Evolutionary conservation across 768 basidiomycete genomes (phyloP).

Genomic region (Boletus fagicola): DNA sequence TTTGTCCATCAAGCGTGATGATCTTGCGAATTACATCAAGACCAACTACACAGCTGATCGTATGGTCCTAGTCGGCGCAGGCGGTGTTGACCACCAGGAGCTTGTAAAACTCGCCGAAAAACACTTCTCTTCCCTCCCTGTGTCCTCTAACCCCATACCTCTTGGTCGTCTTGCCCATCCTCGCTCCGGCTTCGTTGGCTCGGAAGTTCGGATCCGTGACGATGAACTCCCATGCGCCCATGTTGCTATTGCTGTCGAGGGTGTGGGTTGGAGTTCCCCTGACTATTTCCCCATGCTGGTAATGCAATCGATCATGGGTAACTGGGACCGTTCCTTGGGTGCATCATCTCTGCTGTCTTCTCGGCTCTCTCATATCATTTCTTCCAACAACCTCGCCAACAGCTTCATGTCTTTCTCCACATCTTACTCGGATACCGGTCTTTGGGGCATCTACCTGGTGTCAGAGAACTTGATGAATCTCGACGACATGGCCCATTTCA

Average conservation of each 20-base stretch:
- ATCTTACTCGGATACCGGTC: conserved; percentile 96
- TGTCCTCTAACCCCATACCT: conserved; percentile 83
- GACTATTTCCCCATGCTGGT: conserved; percentile 99
- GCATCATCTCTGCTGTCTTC: conserved; percentile 87
- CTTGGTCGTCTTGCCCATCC: conserved; percentile 77
- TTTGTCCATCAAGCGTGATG: conserved; percentile 88
- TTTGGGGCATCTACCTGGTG: conserved; percentile 98
- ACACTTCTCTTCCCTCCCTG: conserved; percentile 87
- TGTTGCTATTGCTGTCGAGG: conserved; percentile 96
- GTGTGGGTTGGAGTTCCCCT: conserved; percentile 95
- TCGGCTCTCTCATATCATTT: conserved; percentile 86
- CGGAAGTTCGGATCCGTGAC: conserved; percentile 94
- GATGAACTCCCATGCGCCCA: conserved; percentile 87
- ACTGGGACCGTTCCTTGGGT: conserved; percentile 98
- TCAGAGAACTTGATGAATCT: conserved; percentile 93
- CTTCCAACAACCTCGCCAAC: conserved; percentile 94
- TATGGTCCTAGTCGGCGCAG: conserved; percentile 97
- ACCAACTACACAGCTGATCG: conserved; percentile 99
- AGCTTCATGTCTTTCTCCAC: conserved; percentile 99
- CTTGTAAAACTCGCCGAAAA: conserved; percentile 94
- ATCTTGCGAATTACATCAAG: conserved; percentile 88
- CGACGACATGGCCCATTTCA: conserved; percentile 92
- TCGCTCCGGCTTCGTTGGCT: conserved; percentile 83
- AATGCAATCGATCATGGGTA: conserved; percentile 96
- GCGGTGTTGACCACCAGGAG: conserved; percentile 88